Evolutionary conservation across 2,329 filamentous ascomycete genomes (phyloP).

Genomic region (Cladophialophora chaetospira): DNA sequence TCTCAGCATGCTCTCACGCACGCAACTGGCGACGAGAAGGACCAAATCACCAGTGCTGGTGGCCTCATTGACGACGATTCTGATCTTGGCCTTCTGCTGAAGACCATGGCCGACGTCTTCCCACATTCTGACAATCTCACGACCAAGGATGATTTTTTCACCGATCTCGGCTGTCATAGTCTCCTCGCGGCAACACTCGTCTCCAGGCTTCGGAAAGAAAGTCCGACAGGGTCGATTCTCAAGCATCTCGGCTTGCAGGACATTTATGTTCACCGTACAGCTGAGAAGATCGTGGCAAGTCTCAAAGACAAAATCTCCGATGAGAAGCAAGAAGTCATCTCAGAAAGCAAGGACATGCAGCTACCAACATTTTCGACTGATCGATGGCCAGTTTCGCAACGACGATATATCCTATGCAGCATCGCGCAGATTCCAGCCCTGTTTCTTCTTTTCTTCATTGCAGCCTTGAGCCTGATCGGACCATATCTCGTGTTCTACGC

Average conservation of each 20-base stretch:
- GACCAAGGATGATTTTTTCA: neutral
- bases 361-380: neutral
- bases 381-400: conserved; percentile 1
- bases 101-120: neutral
- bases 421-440: neutral
- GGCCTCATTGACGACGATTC: neutral
- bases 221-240: neutral
- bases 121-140: neutral
- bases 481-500: conserved; percentile 12
- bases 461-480: conserved; percentile 1
- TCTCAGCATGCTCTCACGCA: neutral
- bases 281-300: neutral
- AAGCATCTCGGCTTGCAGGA: neutral
- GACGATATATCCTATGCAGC: conserved; percentile 6
- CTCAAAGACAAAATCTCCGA: neutral
- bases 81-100: neutral
- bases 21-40: neutral
- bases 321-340: neutral
- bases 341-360: neutral
- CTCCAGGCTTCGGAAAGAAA: conserved; percentile 3
- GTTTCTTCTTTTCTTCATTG: conserved; percentile 4
- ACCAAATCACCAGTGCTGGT: neutral
- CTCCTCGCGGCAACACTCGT: conserved; percentile 1
- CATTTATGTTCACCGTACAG: neutral
- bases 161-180: conserved; percentile 3